Evolutionary conservation across 305 asterid species (phyloP).

Genomic region (Solanum hybrid): DNA sequence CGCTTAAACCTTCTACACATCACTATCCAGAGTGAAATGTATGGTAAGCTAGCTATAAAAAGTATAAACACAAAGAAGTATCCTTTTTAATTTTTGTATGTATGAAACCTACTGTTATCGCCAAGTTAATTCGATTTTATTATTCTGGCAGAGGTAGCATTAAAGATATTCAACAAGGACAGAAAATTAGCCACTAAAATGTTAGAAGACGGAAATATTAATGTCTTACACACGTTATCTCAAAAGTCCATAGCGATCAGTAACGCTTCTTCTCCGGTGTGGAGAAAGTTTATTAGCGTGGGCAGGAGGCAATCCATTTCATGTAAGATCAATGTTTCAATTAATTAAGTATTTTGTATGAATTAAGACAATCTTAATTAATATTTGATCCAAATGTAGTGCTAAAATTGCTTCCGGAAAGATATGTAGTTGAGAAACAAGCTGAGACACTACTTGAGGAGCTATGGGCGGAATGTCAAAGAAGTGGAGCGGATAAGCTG

Average conservation of each 20-base stretch:
- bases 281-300: not conserved
- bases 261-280: not conserved
- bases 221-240: not conserved
- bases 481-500: not conserved
- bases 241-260: not conserved
- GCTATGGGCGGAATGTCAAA: not conserved
- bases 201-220: too few species aligned
- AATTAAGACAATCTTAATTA: not conserved
- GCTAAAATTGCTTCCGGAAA: not conserved
- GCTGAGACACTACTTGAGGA: not conserved
- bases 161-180: not conserved
- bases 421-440: not conserved
- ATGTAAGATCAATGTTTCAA: not conserved
- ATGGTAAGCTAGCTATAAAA: too few species aligned
- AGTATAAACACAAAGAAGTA: too few species aligned
- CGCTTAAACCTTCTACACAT: too few species aligned
- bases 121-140: not conserved
- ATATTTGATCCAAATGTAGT: not conserved
- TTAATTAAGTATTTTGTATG: not conserved
- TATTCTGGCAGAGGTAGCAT: not conserved
- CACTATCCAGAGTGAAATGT: too few species aligned
- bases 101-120: too few species aligned
- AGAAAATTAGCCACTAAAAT: not conserved
- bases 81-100: too few species aligned
- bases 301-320: not conserved